phyloP scores from a whole-genome alignment of 2,329 filamentous ascomycete species.

The Venturiaceae sp. region DNA sequence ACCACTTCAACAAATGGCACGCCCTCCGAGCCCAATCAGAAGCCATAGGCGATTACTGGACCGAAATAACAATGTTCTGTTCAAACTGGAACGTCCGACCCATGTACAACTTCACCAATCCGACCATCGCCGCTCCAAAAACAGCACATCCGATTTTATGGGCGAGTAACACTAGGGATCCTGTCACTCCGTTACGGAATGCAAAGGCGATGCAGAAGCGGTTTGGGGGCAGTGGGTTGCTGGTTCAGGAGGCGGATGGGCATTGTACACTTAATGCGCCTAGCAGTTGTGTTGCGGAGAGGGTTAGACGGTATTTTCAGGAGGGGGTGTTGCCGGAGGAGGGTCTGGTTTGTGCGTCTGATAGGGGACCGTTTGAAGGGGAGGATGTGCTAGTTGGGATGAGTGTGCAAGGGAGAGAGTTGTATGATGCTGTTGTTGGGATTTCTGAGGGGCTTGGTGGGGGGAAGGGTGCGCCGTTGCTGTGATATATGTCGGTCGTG shows the following conservation, averaged over 20 bases:
- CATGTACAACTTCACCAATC: slow-evolving; percentile 20
- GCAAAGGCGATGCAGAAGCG: slow-evolving; percentile 11
- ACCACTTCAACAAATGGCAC: slow-evolving; percentile 21
- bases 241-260: slow-evolving; percentile 29
- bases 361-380: slow-evolving; percentile 5
- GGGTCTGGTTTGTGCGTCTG: slow-evolving; percentile 30
- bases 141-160: slow-evolving; percentile 17
- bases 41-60: slow-evolving; percentile 27
- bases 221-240: slow-evolving; percentile 14
- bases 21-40: slow-evolving; percentile 23
- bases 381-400: not conserved
- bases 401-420: not conserved
- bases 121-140: not conserved
- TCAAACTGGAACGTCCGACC: slow-evolving; percentile 26
- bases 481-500: not conserved
- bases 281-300: slow-evolving; percentile 23
- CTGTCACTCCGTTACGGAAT: slow-evolving; percentile 21
- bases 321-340: slow-evolving; percentile 31
- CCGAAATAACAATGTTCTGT: slow-evolving; percentile 26
- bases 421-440: not conserved
- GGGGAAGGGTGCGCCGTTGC: not conserved
- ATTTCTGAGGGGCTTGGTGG: not conserved
- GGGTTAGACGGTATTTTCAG: slow-evolving; percentile 29
- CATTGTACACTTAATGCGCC: slow-evolving; percentile 36
- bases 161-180: slow-evolving; percentile 22